Conservation (phyloP, 768 basidiomycete genomes). For the Tulasnella sp. region DNA sequence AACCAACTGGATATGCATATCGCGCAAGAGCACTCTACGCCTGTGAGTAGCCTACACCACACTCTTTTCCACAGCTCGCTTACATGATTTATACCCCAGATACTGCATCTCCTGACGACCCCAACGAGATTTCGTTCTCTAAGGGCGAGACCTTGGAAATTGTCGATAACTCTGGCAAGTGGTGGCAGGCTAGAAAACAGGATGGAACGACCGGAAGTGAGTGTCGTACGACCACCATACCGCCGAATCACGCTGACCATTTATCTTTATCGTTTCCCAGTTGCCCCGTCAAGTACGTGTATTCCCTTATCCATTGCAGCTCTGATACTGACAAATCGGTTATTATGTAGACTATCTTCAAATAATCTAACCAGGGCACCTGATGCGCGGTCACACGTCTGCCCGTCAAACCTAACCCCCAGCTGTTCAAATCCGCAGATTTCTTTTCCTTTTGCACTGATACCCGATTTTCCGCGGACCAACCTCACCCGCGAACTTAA, state of each 20-base stretch:
- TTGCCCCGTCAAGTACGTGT: conserved; percentile 33
- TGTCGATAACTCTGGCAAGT: conserved; percentile 86
- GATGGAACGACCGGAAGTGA: conserved; percentile 51
- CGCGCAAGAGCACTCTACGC: conserved; percentile 87
- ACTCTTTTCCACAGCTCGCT: conserved; percentile 15
- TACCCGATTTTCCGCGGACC: background rate
- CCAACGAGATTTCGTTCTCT: conserved; percentile 89
- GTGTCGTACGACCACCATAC: conserved; percentile 20
- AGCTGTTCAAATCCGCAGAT: background rate
- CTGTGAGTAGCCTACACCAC: conserved; percentile 51
- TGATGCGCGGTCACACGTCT: background rate
- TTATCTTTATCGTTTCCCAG: conserved; percentile 18
- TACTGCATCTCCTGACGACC: conserved; percentile 88
- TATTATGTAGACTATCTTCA: conserved; percentile 30
- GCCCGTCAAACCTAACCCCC: background rate
- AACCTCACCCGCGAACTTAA: background rate
- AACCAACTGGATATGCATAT: conserved; percentile 48
- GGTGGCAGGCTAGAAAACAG: conserved; percentile 83
- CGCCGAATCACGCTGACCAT: background rate
- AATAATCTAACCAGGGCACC: conserved; percentile 26
- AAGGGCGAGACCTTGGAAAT: conserved; percentile 94
- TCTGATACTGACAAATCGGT: background rate
- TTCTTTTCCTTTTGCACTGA: background rate
- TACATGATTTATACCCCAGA: conserved; percentile 48
- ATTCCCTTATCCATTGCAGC: background rate